A percentile compares a stretch with the other conserved stretches of the same genome.
phyloP scores from a whole-genome alignment of 768 basidiomycete species.

The Suillus fuscotomentosus region DNA sequence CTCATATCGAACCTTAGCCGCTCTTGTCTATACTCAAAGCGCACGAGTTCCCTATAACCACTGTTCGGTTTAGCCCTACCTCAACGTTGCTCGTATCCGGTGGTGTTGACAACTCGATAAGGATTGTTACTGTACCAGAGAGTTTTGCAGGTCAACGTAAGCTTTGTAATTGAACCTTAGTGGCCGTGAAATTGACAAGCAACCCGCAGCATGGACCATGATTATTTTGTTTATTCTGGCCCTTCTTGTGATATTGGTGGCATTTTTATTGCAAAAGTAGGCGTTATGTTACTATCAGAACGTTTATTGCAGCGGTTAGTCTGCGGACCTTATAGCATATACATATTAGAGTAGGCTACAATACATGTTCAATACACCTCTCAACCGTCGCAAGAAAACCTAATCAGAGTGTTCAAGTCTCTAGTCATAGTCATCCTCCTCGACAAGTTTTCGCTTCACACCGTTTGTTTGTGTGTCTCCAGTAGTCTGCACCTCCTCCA shows the following conservation, averaged over 20 bases:
- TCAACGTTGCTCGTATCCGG: constrained; percentile 83
- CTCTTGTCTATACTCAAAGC: constrained; percentile 85
- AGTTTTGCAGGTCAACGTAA: constrained; percentile 50
- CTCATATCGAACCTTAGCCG: constrained; percentile 52
- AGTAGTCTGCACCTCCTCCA: constrained; percentile 72
- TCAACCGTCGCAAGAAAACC: neutral
- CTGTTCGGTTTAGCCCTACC: constrained; percentile 83
- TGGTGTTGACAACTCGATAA: constrained; percentile 86
- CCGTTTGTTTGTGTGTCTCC: constrained; percentile 54
- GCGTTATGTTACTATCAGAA: neutral
- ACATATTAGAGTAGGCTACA: constrained; percentile 26
- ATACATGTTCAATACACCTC: constrained; percentile 8
- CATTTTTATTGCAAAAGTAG: constrained; percentile 36
- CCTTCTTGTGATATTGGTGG: constrained; percentile 41
- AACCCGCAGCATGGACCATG: constrained; percentile 36
- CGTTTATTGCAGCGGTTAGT: neutral
- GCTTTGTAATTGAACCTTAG: constrained; percentile 27
- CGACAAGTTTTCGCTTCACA: constrained; percentile 75
- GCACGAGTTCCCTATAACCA: constrained; percentile 92
- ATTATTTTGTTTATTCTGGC: constrained; percentile 42
- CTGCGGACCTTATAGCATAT: constrained; percentile 18
- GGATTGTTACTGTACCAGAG: constrained; percentile 73
- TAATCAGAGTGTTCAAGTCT: neutral
- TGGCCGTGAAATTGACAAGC: constrained; percentile 10
- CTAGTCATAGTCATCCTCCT: constrained; percentile 86